Base-by-base conservation (phyloP, 2,329 filamentous ascomycete species). In the Colletotrichum musae region DNA sequence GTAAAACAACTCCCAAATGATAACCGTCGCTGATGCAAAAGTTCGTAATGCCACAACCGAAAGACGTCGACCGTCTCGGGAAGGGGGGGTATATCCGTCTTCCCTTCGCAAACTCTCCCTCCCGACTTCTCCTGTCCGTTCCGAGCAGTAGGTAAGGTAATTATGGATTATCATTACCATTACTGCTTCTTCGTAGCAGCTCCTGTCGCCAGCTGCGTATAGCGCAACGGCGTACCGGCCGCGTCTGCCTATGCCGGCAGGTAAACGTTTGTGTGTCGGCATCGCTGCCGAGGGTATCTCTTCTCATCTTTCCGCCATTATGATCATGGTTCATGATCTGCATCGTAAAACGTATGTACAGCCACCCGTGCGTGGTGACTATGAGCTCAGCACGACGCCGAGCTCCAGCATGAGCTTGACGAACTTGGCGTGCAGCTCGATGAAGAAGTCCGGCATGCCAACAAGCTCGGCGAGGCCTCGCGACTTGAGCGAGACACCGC, bases 401-500 rank as follows among this genome's bases (percentile, higher is more conserved):
- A 90, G 81, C 76, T 91, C 88, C 16, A 90, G 82, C 60, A 92
- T 80, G 48, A 92, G 81, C 74, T 86, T 84, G 28, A 92, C 90
- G 75, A 92, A 92, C 71, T 85, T 84, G 47, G 85, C 81, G 77
- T 92, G 90, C 70, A 92, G 79, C 80, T 91, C 87, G 64, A 92
- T 87, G 73, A 92, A 92, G 74, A 92, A 90, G 75, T 92, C 90
- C 5, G 90, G 89, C 73, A 89, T 81, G 21, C 90, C 90, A 32
- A 91, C 88, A 48, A 92, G 82, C 78, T 92, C 90, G 0, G 90
- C 88, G 57, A 92, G 80, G 3, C 90, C 89, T 48, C 88, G 85
- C 47, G 89, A 85, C 72, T 87, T 89, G 50, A 87, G 82, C 24
- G 86, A 83, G 36, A 88, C 85, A 39, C 86, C 87, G 52, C 86